These are phyloP conservation scores for Salvia miltiorrhiza DNA, from an alignment of 257 asterid species.

Conservation along the genomic window DNA sequence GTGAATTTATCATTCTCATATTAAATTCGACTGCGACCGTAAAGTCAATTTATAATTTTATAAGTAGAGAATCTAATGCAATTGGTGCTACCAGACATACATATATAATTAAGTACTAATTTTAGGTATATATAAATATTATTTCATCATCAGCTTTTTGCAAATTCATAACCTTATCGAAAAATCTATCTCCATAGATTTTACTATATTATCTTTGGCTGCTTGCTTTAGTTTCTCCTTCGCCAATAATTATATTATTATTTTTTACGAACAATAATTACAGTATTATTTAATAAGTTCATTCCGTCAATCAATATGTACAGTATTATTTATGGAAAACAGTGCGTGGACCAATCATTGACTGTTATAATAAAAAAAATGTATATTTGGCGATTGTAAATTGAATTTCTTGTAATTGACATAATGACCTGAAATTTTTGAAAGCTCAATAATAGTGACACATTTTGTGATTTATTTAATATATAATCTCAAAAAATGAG, in stretches of 20 bases:
- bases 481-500: too few relatives aligned
- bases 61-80: neutral
- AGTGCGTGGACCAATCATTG: slow-evolving; percentile 1
- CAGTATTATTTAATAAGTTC: neutral
- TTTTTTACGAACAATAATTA: neutral
- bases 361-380: neutral
- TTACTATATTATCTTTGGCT: slow-evolving; percentile 5
- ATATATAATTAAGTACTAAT: too few relatives aligned
- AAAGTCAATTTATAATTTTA: neutral
- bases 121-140: neutral
- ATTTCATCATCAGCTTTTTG: neutral
- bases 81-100: neutral
- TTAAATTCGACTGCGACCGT: neutral
- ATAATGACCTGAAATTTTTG: neutral
- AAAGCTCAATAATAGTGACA: too few relatives aligned
- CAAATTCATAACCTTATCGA: neutral
- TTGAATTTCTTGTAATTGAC: neutral
- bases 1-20: neutral
- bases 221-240: neutral
- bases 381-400: too few relatives aligned
- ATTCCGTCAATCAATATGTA: neutral
- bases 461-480: too few relatives aligned
- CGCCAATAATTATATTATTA: neutral
- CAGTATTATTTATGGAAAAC: neutral
- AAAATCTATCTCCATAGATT: neutral